phyloP scores from a whole-genome alignment of 495 filamentous ascomycete species.

The Penicillium verhagenii region DNA sequence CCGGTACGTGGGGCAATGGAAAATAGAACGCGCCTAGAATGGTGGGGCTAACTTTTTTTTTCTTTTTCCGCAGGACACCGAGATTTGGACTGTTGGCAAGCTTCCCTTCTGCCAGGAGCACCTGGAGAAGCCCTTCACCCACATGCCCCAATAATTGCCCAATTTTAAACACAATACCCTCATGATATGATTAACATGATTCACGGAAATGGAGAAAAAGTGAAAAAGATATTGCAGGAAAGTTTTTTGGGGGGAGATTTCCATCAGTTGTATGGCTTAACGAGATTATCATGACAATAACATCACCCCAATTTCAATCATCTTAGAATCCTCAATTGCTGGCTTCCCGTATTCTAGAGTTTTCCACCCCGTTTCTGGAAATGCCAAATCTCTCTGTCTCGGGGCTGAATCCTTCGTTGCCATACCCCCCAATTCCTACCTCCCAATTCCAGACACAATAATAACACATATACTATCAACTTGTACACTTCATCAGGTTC shows the following conservation, averaged over 20 bases:
- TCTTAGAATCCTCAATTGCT: not conserved
- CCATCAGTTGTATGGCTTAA: not conserved
- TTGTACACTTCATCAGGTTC: not conserved
- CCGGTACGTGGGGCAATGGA: conserved; percentile 44
- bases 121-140: conserved; percentile 56
- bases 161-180: not conserved
- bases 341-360: too few relatives aligned
- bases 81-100: conserved; percentile 69
- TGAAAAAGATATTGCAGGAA: not conserved
- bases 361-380: not conserved
- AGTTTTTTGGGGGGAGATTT: not conserved
- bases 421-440: too few relatives aligned
- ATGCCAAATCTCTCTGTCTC: not conserved
- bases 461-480: not conserved
- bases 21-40: not conserved
- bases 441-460: too few relatives aligned
- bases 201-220: too few relatives aligned
- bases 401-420: too few relatives aligned
- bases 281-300: not conserved
- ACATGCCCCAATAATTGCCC: conserved; percentile 58
- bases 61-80: conserved; percentile 49
- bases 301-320: not conserved
- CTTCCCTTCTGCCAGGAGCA: conserved; percentile 67
- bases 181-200: too few relatives aligned
- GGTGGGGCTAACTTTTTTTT: not conserved